Evolutionary conservation across 345 rosid genomes (phyloP).

Genomic region (Brassica rapa): DNA sequence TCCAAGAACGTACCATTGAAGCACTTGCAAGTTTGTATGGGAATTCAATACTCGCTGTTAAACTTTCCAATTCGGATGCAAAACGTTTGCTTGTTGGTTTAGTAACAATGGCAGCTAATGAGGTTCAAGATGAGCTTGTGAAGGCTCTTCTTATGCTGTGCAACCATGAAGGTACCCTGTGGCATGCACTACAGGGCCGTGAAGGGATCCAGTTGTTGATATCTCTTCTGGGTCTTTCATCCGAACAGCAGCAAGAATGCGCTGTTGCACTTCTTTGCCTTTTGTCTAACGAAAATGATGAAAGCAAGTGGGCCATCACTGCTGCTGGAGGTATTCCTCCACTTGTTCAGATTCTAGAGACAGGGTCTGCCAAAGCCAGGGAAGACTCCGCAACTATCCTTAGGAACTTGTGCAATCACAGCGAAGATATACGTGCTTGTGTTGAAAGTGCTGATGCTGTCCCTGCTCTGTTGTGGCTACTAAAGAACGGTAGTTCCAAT

Average conservation of each 20-base stretch:
- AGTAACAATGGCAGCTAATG: slow-evolving; percentile 93
- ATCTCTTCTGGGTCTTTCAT: slow-evolving; percentile 98
- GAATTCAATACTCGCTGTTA: slow-evolving; percentile 71
- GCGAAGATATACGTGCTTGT: slow-evolving; percentile 99
- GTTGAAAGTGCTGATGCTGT: slow-evolving; percentile 99
- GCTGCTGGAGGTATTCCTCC: slow-evolving; percentile 99
- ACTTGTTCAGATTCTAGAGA: slow-evolving; percentile 96
- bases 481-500: slow-evolving; percentile 92
- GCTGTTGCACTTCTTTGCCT: slow-evolving; percentile 97
- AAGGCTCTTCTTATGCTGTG: slow-evolving; percentile 90
- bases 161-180: slow-evolving; percentile 80
- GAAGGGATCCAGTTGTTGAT: slow-evolving; percentile 96
- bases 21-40: slow-evolving; percentile 99
- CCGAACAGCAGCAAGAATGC: slow-evolving; percentile 99
- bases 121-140: slow-evolving; percentile 92
- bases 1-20: slow-evolving; percentile 97
- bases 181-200: slow-evolving; percentile 98
- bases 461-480: slow-evolving; percentile 97
- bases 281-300: slow-evolving; percentile 93
- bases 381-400: slow-evolving; percentile 98
- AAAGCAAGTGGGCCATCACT: slow-evolving; percentile 99
- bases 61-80: slow-evolving; percentile 84
- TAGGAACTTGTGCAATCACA: slow-evolving; percentile 96
- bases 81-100: slow-evolving; percentile 96
- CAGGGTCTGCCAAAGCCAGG: slow-evolving; percentile 96